These are phyloP conservation scores for Alliaria petiolata DNA, from an alignment of 345 rosid genomes.

Conservation along the genomic window DNA sequence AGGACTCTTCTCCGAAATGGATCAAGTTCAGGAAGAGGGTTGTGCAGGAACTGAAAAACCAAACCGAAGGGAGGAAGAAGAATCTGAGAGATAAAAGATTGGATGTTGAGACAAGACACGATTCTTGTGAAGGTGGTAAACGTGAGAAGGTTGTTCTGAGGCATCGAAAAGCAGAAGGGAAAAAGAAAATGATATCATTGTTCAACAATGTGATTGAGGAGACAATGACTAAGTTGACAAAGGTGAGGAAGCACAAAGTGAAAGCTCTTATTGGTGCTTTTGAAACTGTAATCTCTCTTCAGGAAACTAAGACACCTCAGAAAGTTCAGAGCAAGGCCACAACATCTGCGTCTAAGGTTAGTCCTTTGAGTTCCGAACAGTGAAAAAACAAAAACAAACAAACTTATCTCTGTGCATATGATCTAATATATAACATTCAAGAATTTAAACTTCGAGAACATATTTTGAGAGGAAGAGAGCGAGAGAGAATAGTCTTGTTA, in stretches of 20 bases:
- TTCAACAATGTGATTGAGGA: conserved; percentile 77
- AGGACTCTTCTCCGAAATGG: conserved; percentile 43
- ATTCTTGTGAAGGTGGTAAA: conserved; percentile 14
- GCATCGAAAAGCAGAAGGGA: conserved; percentile 43
- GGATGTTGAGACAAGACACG: neutral
- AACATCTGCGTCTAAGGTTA: conserved; percentile 29
- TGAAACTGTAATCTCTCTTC: conserved; percentile 75
- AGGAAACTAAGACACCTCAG: conserved; percentile 43
- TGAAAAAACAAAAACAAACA: neutral
- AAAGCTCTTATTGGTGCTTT: conserved; percentile 91
- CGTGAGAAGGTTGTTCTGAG: conserved; percentile 43
- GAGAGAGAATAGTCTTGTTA: neutral
- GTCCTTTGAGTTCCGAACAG: conserved; percentile 5
- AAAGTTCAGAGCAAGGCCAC: conserved; percentile 14
- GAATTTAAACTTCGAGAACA: neutral
- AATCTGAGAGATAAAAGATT: conserved; percentile 22
- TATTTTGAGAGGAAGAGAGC: neutral
- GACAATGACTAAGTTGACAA: conserved; percentile 57
- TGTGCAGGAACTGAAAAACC: conserved; percentile 31
- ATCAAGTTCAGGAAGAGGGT: conserved; percentile 48
- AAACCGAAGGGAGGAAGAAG: conserved; percentile 25
- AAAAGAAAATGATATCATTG: conserved; percentile 44
- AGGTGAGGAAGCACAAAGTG: conserved; percentile 69
- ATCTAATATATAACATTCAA: neutral
- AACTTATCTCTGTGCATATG: conserved; percentile 1